Conservation (phyloP, 2,329 filamentous ascomycete genomes). For the Fusarium anthophilum region DNA sequence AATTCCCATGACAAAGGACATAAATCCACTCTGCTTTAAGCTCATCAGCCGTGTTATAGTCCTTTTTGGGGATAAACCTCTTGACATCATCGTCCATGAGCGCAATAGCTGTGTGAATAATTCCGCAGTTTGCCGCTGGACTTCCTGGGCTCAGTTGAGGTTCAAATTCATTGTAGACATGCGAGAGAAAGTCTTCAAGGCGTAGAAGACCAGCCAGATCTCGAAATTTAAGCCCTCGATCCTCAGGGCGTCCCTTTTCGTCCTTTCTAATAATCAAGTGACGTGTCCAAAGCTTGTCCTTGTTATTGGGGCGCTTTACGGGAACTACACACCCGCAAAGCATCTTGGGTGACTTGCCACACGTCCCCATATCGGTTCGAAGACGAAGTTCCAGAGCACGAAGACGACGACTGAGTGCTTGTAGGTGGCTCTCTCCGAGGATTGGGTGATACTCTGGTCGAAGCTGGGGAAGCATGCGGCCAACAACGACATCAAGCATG, state of each 20-base stretch:
- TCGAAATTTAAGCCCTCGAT: not conserved
- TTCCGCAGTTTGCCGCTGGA: not conserved
- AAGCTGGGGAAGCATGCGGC: not conserved
- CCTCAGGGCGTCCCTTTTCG: not conserved
- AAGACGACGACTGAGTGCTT: constrained; percentile 13
- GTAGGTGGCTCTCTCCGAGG: not conserved
- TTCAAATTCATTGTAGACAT: constrained; percentile 7
- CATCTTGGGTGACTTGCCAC: constrained; percentile 7
- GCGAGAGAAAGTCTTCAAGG: constrained; percentile 23
- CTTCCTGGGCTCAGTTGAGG: not conserved
- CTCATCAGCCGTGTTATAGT: not conserved
- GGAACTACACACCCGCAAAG: constrained; percentile 19
- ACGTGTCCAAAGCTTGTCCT: constrained; percentile 16
- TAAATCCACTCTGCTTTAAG: constrained; percentile 12
- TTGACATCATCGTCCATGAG: constrained; percentile 22
- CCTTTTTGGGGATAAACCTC: not conserved
- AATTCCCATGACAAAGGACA: not conserved
- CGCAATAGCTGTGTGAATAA: not conserved
- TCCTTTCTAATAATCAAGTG: not conserved
- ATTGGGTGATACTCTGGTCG: not conserved
- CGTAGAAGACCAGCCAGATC: constrained; percentile 28
- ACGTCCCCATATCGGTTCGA: not conserved
- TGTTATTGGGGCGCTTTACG: constrained; percentile 20
- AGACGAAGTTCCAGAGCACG: constrained; percentile 5
- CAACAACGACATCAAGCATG: constrained; percentile 14